phyloP scores from a whole-genome alignment of 208 protist genomes.

The Acanthamoeba sp. region DNA sequence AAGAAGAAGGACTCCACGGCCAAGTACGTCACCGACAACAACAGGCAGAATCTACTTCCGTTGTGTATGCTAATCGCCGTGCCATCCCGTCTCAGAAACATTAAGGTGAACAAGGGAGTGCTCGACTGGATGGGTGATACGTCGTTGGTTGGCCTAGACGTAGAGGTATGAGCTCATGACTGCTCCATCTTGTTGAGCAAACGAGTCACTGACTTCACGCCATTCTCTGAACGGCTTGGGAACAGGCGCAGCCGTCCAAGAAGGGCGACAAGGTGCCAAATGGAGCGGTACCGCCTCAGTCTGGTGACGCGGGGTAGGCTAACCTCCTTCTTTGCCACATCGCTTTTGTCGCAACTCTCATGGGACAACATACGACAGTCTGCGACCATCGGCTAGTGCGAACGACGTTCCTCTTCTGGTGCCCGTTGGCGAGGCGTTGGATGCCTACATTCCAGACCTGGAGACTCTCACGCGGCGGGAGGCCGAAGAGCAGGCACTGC shows the following conservation, averaged over 20 bases:
- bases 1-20: conserved; percentile 56
- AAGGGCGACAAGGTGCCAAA: background rate
- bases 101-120: conserved; percentile 56
- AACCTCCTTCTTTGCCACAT: too few species aligned
- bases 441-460: conserved; percentile 58
- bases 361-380: too few species aligned
- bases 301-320: background rate
- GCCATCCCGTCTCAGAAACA: background rate
- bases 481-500: conserved; percentile 66
- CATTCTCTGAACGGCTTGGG: too few species aligned
- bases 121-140: conserved; percentile 62
- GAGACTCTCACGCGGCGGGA: conserved; percentile 41
- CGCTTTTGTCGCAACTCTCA: too few species aligned
- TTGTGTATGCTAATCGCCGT: background rate
- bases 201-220: too few species aligned
- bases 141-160: conserved; percentile 13
- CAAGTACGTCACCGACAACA: background rate
- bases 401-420: conserved; percentile 51
- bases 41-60: too few species aligned
- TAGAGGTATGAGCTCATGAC: conserved; percentile 33
- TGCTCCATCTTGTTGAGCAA: too few species aligned
- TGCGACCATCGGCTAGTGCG: background rate
- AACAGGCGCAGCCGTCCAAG: background rate
- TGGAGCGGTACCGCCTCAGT: background rate
- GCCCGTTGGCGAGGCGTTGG: conserved; percentile 51